Percentiles rank a stretch among this genome's conserved stretches.
These are phyloP conservation scores for Buddleja alternifolia DNA, from an alignment of 257 asterid species.

Conservation along the genomic window DNA sequence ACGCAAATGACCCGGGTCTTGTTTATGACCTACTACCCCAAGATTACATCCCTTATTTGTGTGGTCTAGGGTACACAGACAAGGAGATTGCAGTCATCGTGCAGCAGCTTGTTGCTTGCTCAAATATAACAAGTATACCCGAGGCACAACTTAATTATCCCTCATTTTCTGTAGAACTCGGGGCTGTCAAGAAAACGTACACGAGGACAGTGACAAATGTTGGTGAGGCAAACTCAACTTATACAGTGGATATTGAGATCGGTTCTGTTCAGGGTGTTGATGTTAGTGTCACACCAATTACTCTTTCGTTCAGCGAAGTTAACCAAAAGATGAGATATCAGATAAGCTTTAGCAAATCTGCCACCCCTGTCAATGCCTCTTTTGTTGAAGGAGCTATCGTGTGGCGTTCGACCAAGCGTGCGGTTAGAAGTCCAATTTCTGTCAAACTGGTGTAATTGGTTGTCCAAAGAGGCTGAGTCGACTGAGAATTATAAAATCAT, in stretches of 20 bases:
- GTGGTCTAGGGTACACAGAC: conserved; percentile 47
- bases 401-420: conserved; percentile 38
- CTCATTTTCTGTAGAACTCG: conserved; percentile 38
- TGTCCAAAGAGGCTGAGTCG: neutral
- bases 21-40: conserved; percentile 43
- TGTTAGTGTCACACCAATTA: conserved; percentile 29
- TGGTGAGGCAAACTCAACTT: conserved; percentile 42
- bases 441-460: conserved; percentile 26
- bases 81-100: conserved; percentile 32
- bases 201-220: conserved; percentile 54
- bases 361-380: neutral
- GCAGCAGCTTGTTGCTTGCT: conserved; percentile 30
- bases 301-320: conserved; percentile 33
- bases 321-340: conserved; percentile 41
- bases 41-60: conserved; percentile 52
- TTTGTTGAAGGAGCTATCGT: conserved; percentile 38
- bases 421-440: conserved; percentile 46
- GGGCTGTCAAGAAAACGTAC: conserved; percentile 13
- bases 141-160: conserved; percentile 54
- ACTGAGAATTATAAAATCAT: neutral
- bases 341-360: conserved; percentile 28
- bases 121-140: conserved; percentile 26
- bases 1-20: conserved; percentile 53
- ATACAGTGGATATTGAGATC: neutral
- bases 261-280: conserved; percentile 5